Conservation (phyloP, 2,329 filamentous ascomycete genomes). For the Botrytis hyacinthi region DNA sequence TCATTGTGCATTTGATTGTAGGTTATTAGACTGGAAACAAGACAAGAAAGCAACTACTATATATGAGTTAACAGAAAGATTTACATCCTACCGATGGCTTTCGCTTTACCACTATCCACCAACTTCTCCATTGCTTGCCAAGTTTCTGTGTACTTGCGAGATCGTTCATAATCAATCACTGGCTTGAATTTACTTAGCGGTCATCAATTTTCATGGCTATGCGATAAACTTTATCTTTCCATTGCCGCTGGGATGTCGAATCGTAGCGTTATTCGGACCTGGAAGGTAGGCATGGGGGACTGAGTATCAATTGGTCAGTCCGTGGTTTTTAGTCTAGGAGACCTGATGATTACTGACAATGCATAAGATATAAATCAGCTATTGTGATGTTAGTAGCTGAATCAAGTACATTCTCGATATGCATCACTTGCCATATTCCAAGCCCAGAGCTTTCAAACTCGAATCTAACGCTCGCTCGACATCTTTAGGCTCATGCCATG, state of each 20-base stretch:
- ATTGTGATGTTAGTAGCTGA: background rate
- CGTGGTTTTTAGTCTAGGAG: background rate
- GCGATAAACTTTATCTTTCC: background rate
- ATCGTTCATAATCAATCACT: constrained; percentile 7
- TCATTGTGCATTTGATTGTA: background rate
- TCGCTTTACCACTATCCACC: constrained; percentile 13
- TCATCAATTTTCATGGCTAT: background rate
- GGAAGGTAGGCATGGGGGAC: constrained; percentile 17
- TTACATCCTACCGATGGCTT: background rate
- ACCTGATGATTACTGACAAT: constrained; percentile 2
- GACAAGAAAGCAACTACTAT: no score
- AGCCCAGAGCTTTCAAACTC: background rate
- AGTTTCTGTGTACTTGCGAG: constrained; percentile 9
- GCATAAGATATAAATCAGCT: constrained; percentile 18
- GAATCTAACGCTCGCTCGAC: background rate
- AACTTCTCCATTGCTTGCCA: constrained; percentile 18
- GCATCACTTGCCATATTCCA: background rate
- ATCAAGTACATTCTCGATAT: no score
- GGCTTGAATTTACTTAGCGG: background rate
- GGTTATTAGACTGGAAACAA: no score
- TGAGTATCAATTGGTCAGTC: background rate
- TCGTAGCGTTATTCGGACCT: constrained; percentile 10
- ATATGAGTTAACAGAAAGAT: background rate
- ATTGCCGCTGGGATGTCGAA: constrained; percentile 9
- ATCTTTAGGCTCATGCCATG: constrained; percentile 13